These are phyloP conservation scores for Stephanodiscus minutulus DNA, from an alignment of 108 stramenopile species.

Conservation along the genomic window DNA sequence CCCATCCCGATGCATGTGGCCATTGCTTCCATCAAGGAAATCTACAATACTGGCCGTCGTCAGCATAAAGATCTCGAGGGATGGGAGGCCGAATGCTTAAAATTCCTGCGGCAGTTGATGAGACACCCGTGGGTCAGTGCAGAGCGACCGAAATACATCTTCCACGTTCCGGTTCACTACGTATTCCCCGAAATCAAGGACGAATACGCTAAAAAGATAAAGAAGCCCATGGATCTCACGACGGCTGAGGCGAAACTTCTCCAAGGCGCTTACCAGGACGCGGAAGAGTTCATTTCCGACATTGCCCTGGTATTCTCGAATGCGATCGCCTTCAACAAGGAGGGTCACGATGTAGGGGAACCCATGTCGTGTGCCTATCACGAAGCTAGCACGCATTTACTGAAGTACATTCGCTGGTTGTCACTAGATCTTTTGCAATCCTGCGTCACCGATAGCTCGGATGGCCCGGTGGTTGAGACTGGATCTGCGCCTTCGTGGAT, in stretches of 20 bases:
- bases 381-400: slow-evolving; percentile 83
- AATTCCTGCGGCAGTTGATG: slow-evolving; percentile 68
- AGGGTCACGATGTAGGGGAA: slow-evolving; percentile 81
- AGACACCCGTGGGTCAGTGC: slow-evolving; percentile 77
- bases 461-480: slow-evolving; percentile 45
- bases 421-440: slow-evolving; percentile 70
- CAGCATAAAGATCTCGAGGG: slow-evolving; percentile 63
- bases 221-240: slow-evolving; percentile 89
- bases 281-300: slow-evolving; percentile 82
- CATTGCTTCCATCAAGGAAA: slow-evolving; percentile 79
- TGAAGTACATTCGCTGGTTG: slow-evolving; percentile 82
- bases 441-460: slow-evolving; percentile 53
- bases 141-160: slow-evolving; percentile 67
- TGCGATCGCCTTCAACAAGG: slow-evolving; percentile 82
- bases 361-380: slow-evolving; percentile 85
- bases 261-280: slow-evolving; percentile 59
- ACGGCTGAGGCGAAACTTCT: slow-evolving; percentile 82
- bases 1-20: slow-evolving; percentile 87
- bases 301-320: slow-evolving; percentile 82
- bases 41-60: slow-evolving; percentile 74
- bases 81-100: slow-evolving; percentile 78
- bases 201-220: slow-evolving; percentile 67
- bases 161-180: slow-evolving; percentile 81
- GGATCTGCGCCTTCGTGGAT: slow-evolving; percentile 73
- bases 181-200: slow-evolving; percentile 78